Percentiles rank a stretch among this genome's conserved stretches.
Conservation (phyloP, 441 rosid genomes). For the Corymbia calophylla region DNA sequence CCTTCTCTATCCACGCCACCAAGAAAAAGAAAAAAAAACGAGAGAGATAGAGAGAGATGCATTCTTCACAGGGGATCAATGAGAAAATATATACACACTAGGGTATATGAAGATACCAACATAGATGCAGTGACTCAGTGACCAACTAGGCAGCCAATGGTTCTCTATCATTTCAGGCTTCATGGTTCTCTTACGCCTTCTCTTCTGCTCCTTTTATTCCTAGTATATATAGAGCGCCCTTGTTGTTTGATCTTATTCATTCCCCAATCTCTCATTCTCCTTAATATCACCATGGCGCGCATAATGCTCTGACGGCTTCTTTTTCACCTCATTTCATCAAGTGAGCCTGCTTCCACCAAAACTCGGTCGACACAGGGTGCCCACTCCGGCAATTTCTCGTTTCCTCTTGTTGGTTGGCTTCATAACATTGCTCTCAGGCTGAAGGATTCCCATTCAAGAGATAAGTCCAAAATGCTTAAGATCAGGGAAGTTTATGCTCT, state of each 20-base stretch:
- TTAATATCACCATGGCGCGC: constrained; percentile 29
- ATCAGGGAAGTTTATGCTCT: constrained; percentile 32
- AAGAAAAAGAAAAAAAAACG: background rate
- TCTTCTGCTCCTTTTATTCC: background rate
- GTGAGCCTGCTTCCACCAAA: background rate
- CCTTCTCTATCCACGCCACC: background rate
- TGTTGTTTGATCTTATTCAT: constrained; percentile 24
- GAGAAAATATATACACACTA: background rate
- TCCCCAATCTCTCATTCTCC: constrained; percentile 49
- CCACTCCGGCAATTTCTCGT: constrained; percentile 17
- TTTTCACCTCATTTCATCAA: constrained; percentile 38
- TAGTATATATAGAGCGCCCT: constrained; percentile 2
- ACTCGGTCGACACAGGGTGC: background rate
- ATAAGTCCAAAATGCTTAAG: constrained; percentile 53
- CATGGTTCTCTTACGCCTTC: background rate
- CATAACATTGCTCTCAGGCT: constrained; percentile 18
- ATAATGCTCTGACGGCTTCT: constrained; percentile 44
- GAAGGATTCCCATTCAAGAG: constrained; percentile 49
- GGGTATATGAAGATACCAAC: no score
- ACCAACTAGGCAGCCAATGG: rapidly evolving
- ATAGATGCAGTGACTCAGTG: rapidly evolving
- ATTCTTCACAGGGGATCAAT: background rate
- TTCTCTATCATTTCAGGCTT: rapidly evolving
- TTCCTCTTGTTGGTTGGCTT: constrained; percentile 48
- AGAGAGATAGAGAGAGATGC: background rate